phyloP scores from a whole-genome alignment of 2,329 filamentous ascomycete species.

The Beauveria rudraprayagi region DNA sequence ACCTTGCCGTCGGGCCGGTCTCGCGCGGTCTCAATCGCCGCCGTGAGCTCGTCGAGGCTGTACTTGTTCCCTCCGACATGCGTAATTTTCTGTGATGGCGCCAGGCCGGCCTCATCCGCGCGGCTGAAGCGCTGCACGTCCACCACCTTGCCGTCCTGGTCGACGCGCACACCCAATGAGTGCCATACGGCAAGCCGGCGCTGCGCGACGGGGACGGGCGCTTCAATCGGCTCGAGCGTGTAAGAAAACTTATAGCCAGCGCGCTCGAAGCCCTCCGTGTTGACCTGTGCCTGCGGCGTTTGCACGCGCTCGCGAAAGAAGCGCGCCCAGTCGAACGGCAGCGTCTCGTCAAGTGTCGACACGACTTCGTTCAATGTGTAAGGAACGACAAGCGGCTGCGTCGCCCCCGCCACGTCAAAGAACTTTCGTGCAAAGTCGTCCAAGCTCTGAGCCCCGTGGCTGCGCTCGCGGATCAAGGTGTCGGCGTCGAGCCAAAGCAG shows the following conservation, averaged over 20 bases:
- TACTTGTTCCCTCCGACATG: background rate
- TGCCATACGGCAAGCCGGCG: slow-evolving; percentile 8
- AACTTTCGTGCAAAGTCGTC: slow-evolving; percentile 8
- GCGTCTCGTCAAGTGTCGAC: background rate
- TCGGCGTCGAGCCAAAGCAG: slow-evolving; percentile 12
- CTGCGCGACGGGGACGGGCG: background rate
- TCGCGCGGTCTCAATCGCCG: slow-evolving; percentile 24
- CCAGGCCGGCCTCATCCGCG: slow-evolving; percentile 8
- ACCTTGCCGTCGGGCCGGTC: background rate
- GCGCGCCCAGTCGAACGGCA: slow-evolving; percentile 1
- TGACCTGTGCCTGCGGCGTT: slow-evolving; percentile 4
- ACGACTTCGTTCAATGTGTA: slow-evolving; percentile 10
- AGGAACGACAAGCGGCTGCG: slow-evolving; percentile 3
- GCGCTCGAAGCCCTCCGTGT: slow-evolving; percentile 9
- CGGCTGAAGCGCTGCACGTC: slow-evolving; percentile 8
- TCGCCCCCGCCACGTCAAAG: background rate
- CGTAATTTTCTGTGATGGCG: slow-evolving; percentile 7
- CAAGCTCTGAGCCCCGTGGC: background rate
- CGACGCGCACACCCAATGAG: slow-evolving; percentile 8
- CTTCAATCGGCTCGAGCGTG: background rate
- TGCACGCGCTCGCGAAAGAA: slow-evolving; percentile 1
- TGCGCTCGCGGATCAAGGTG: slow-evolving; percentile 8
- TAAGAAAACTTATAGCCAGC: slow-evolving; percentile 8
- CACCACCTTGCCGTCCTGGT: background rate
- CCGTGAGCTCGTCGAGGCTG: background rate